Base-by-base conservation (phyloP, 306 rosid genomes). In the Lathyrus aphaca region DNA sequence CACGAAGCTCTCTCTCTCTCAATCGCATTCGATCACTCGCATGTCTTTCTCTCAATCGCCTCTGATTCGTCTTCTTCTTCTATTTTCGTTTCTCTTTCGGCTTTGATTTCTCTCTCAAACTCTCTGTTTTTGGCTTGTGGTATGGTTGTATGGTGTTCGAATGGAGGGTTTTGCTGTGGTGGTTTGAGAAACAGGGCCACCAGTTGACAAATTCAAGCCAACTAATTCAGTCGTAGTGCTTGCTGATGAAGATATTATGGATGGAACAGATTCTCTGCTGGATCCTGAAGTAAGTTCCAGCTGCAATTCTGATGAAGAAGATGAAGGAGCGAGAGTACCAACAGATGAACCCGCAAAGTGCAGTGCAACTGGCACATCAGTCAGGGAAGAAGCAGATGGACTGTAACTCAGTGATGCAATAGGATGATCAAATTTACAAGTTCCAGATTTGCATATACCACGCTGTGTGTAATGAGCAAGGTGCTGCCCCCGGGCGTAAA, bases 391-490 rank as follows among this genome's bases (percentile, higher is more conserved):
- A 17, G 96, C 87, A 44, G 96, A 88, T 77, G 95, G 92, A 77
- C 96, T 91, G 68, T 89, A 87, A 84, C 86, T 86, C 58, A 89
- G 50, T 61, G 92, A 65, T 79, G 76, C 89, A 74, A 85, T 50
- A 21, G 96, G 80, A 78, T 95, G 99, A 77, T 91, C 95, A 18
- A 87, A 95, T 83, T 72, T 95, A 87, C 99, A 95, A 13, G 91
- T 87, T 48, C 99, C 99, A 37, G 87, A 95, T 83, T 89, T 95
- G 66, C 99, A 95, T 62, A 74, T 88, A 69, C 99, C 99, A 27
- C 81, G 87, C 75, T 91, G 97, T 25, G 83, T 77, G 83, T 83
- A 95, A 86, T 91, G 97, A 83, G 73, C 97, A 95, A 68, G 82
- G 83, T 18, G 87, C 80, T 65, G 95, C 95, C 73, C 97, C 99